Percentiles rank a stretch among this genome's conserved stretches.
Evolutionary conservation across 2,329 filamentous ascomycete genomes (phyloP).

Genomic region (Xylariaceae sp.): DNA sequence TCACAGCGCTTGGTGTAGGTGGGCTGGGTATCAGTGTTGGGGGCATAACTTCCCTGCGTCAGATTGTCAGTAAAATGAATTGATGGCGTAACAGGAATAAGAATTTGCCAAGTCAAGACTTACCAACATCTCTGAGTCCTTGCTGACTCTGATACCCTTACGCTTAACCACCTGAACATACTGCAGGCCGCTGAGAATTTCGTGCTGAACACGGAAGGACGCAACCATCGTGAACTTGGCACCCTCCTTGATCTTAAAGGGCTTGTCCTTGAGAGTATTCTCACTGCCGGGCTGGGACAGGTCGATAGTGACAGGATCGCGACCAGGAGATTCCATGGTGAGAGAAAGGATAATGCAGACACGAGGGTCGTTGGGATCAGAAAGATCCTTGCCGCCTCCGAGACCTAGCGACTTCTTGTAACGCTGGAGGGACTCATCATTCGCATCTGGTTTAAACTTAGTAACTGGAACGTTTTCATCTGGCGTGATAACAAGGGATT

Average conservation of each 20-base stretch:
- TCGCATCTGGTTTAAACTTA: conserved; percentile 43
- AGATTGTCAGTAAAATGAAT: conserved; percentile 25
- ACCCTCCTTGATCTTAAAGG: conserved; percentile 97
- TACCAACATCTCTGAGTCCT: conserved; percentile 98
- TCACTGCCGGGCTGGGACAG: conserved; percentile 70
- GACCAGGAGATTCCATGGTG: conserved; percentile 78
- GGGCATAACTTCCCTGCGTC: conserved; percentile 78
- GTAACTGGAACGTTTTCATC: conserved; percentile 13
- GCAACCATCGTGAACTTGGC: conserved; percentile 91
- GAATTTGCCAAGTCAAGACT: conserved; percentile 32
- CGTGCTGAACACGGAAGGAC: conserved; percentile 91
- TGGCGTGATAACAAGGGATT: conserved; percentile 4
- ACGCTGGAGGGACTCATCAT: conserved; percentile 90
- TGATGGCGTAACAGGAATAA: neutral
- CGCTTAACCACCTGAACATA: conserved; percentile 93
- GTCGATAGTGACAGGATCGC: conserved; percentile 81
- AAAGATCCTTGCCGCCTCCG: conserved; percentile 64
- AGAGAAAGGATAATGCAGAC: conserved; percentile 92
- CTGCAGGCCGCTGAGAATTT: conserved; percentile 90
- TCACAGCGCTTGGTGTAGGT: conserved; percentile 88
- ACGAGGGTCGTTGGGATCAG: conserved; percentile 74
- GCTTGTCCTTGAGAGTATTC: conserved; percentile 75
- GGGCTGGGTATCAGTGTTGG: conserved; percentile 82
- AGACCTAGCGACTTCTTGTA: conserved; percentile 97
- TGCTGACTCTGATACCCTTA: conserved; percentile 79